Percentiles rank a stretch among this genome's conserved stretches.
These are phyloP conservation scores for Narthecium ossifragum DNA, from an alignment of 106 monocot genomes.

Conservation along the genomic window DNA sequence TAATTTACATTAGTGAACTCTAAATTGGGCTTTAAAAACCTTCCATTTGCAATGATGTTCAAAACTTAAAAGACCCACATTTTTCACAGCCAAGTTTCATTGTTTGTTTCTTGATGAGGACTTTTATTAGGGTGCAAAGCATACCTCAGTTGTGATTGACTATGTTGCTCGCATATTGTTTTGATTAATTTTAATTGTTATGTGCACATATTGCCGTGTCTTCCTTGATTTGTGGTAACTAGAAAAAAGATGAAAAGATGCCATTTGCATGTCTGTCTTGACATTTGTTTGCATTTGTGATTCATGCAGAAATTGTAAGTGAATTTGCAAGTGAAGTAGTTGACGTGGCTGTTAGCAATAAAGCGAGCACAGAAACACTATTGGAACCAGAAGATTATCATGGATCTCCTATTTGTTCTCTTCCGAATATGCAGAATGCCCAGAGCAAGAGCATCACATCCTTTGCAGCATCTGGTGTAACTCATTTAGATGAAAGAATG, in stretches of 20 bases:
- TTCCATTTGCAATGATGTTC: too few species aligned
- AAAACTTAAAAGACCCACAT: too few species aligned
- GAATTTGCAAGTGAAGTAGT: neutral
- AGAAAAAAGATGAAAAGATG: neutral
- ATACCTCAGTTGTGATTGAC: too few species aligned
- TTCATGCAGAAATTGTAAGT: neutral
- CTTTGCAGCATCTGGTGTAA: constrained; percentile 44
- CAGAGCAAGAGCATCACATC: constrained; percentile 32
- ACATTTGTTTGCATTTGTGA: neutral
- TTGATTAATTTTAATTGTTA: too few species aligned
- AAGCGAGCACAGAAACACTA: constrained; percentile 27
- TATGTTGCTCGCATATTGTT: too few species aligned
- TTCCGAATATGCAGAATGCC: constrained; percentile 35
- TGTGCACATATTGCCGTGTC: too few species aligned
- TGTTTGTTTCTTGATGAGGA: too few species aligned
- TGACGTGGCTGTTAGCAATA: constrained; percentile 31
- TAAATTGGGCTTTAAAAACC: too few species aligned
- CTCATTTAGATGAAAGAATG: constrained; percentile 36
- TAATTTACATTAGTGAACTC: too few species aligned
- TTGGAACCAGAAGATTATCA: constrained; percentile 43
- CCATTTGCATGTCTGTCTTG: neutral
- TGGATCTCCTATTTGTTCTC: constrained; percentile 40
- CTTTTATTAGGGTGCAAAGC: too few species aligned
- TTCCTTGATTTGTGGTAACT: too few species aligned
- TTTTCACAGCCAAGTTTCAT: too few species aligned